Base-by-base conservation (phyloP, 2,329 filamentous ascomycete genomes). In the Aspergillus ochraceus region DNA sequence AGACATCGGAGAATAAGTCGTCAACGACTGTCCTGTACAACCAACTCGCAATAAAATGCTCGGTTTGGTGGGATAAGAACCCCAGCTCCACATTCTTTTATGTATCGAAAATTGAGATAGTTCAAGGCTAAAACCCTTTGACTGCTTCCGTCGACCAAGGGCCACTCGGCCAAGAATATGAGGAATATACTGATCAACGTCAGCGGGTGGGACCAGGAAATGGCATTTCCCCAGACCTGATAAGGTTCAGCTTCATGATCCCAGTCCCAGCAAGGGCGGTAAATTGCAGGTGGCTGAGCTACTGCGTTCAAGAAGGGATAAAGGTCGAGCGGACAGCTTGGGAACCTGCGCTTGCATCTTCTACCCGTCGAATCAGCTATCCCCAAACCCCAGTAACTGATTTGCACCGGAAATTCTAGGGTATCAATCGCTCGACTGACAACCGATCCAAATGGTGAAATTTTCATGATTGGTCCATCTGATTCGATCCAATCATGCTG, bases 101-200 rank as follows among this genome's bases (percentile, higher is more conserved):
- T 55, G 52, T 55, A 52, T 55, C 52, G 20, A 55, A 52, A 42
- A n/a, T 17, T 8, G 36, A 42, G 36, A n/a, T 42, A 9, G 6
- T 29, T 9, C 6, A 42, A 42, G 36, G 36, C 14, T 42, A 42
- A 42, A 29, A 8, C 14, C 36, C 14, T n/a, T n/a, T 42, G 36
- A n/a, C 36, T 42, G 17, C 36, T 42, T 42, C 17, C 2, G 17
- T 42, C 36, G 36, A 42, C 36, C 36, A 42, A 42, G 36, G 36
- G 17, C 36, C 30, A 17, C 10, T 6, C 29, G 14, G 47, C 54
- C 52, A 53, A 52, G 36, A 58, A 42, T 49, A 47, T 60, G 61
- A 63, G 59, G 49, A 56, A 51, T 59, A 30, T 52, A 61, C 56
- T 52, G 59, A 61, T 60, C 61, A 61, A 59, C 61, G 24, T n/a